Conservation (phyloP, 2,329 filamentous ascomycete species). For the Colletotrichum gigasporum region DNA sequence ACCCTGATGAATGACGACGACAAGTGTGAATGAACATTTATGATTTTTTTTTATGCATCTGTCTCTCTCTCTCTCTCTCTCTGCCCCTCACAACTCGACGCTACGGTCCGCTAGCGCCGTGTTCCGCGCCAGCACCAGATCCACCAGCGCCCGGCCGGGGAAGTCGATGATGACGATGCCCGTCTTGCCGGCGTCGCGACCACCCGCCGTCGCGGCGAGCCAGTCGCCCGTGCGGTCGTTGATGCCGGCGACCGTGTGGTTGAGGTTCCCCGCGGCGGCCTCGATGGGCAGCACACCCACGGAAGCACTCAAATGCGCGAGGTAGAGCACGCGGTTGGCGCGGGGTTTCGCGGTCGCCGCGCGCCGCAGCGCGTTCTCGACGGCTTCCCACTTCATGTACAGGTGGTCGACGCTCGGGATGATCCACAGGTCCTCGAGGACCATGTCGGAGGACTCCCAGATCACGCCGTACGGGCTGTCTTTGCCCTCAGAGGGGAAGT, state of each 20-base stretch:
- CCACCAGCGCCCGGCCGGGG: slow-evolving; percentile 52
- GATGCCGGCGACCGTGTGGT: slow-evolving; percentile 54
- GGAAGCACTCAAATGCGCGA: slow-evolving; percentile 58
- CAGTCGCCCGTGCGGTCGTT: slow-evolving; percentile 59
- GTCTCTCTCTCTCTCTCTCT: not conserved
- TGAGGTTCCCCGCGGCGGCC: slow-evolving; percentile 57
- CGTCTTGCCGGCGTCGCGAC: slow-evolving; percentile 39
- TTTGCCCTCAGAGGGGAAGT: slow-evolving; percentile 47
- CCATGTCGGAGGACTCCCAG: slow-evolving; percentile 55
- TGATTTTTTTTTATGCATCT: not conserved
- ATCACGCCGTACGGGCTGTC: slow-evolving; percentile 49
- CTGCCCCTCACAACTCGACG: slow-evolving; percentile 9
- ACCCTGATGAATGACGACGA: not conserved
- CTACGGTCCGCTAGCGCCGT: slow-evolving; percentile 34
- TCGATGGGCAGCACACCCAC: slow-evolving; percentile 59
- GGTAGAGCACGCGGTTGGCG: slow-evolving; percentile 50
- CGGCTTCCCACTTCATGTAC: slow-evolving; percentile 56
- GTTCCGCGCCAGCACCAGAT: slow-evolving; percentile 54
- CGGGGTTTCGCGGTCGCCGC: slow-evolving; percentile 42
- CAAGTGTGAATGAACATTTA: not conserved
- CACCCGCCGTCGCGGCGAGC: slow-evolving; percentile 38
- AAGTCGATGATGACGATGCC: slow-evolving; percentile 61
- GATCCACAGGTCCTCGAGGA: slow-evolving; percentile 58
- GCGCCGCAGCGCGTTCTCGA: slow-evolving; percentile 49
- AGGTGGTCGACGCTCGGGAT: slow-evolving; percentile 53